Evolutionary conservation across 75 land plant species (phyloP).

Genomic region (Azolla pinnata): DNA sequence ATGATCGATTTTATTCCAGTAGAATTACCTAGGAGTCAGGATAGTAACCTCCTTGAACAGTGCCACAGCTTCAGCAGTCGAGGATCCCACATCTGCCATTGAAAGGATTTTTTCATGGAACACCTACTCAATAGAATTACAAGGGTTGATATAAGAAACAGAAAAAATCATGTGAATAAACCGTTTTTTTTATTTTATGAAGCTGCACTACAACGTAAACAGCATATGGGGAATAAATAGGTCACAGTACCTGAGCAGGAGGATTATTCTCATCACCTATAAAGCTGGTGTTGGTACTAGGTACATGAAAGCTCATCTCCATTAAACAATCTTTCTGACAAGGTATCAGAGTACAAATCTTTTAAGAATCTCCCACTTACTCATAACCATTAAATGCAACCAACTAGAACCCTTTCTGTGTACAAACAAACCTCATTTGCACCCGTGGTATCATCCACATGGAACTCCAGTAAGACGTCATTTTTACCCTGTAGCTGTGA

Average conservation of each 20-base stretch:
- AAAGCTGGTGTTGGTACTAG: constrained; percentile 80
- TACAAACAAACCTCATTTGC: constrained; percentile 72
- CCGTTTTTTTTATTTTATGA: no score
- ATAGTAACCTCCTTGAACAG: constrained; percentile 64
- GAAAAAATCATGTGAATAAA: no score
- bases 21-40: constrained; percentile 70
- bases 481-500: constrained; percentile 93
- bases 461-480: constrained; percentile 88
- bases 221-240: no score
- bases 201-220: no score
- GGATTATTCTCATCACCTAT: constrained; percentile 87
- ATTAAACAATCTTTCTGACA: constrained; percentile 91
- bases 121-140: constrained; percentile 26
- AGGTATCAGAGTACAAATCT: neutral
- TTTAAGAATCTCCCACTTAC: no score
- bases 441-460: constrained; percentile 95
- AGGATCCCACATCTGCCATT: constrained; percentile 74
- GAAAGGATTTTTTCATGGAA: constrained; percentile 58
- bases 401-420: no score
- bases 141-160: neutral
- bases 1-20: neutral
- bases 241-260: constrained; percentile 97
- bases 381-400: no score
- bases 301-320: constrained; percentile 95
- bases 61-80: constrained; percentile 63